A percentile compares a stretch with the other conserved stretches of the same genome.
phyloP scores from a whole-genome alignment of 805 yeast genomes.

The Saccharomycopsis fodiens region DNA sequence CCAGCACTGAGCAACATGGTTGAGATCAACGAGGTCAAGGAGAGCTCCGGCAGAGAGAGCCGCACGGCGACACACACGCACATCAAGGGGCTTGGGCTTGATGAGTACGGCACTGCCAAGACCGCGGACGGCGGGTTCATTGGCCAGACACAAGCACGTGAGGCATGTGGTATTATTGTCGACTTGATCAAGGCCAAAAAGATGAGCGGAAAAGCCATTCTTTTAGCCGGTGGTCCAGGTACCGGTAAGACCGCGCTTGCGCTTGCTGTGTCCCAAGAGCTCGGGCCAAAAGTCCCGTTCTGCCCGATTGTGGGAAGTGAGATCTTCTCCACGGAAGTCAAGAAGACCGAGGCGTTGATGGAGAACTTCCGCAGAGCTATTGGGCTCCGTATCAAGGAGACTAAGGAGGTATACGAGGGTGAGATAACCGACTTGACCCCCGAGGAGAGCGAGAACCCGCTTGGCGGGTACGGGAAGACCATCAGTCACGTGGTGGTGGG shows the following conservation, averaged over 20 bases:
- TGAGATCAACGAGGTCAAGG: constrained; percentile 30
- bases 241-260: constrained; percentile 98
- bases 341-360: constrained; percentile 93
- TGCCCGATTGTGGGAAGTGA: constrained; percentile 96
- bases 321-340: constrained; percentile 90
- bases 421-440: constrained; percentile 95
- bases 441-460: constrained; percentile 92
- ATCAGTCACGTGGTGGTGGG: constrained; percentile 92
- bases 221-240: constrained; percentile 96
- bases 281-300: constrained; percentile 96
- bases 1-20: constrained; percentile 9
- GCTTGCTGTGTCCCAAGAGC: constrained; percentile 88
- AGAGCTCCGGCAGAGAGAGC: constrained; percentile 48
- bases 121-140: constrained; percentile 76
- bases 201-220: constrained; percentile 92
- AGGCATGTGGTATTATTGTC: constrained; percentile 91
- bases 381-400: constrained; percentile 92
- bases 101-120: constrained; percentile 81
- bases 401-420: constrained; percentile 96
- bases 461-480: constrained; percentile 97
- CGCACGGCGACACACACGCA: constrained; percentile 97
- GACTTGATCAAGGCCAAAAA: constrained; percentile 87
- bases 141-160: constrained; percentile 66
- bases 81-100: constrained; percentile 89
- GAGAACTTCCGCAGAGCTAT: constrained; percentile 95